Evolutionary conservation across 257 asterid genomes (phyloP).

Genomic region (Oldenlandia corymbosa): DNA sequence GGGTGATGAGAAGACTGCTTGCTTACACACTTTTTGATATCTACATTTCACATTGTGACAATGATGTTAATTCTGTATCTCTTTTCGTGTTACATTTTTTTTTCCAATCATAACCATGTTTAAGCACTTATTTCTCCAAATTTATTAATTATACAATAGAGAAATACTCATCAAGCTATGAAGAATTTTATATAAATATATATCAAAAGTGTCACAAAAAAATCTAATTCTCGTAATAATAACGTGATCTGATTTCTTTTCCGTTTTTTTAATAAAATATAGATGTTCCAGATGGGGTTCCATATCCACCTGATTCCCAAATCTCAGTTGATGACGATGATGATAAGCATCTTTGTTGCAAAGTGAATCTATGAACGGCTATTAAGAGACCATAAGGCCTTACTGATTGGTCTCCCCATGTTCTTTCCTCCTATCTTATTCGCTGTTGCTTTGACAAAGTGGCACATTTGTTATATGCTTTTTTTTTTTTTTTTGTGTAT

Average conservation of each 20-base stretch:
- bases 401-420: slow-evolving; percentile 34
- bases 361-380: slow-evolving; percentile 9
- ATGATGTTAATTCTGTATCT: no score
- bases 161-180: no score
- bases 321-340: slow-evolving; percentile 6
- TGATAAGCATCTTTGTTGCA: slow-evolving; percentile 19
- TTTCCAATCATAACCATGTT: no score
- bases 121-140: no score
- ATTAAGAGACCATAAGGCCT: slow-evolving; percentile 2
- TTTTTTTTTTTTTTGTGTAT: neutral
- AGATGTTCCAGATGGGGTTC: neutral
- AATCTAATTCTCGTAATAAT: no score
- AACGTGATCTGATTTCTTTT: no score
- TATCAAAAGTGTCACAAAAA: no score
- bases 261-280: neutral
- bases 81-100: no score
- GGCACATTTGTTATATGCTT: no score
- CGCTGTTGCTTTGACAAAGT: slow-evolving; percentile 25
- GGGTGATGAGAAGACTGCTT: slow-evolving; percentile 15
- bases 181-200: no score
- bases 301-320: neutral
- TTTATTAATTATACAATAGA: no score
- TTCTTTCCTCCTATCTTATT: slow-evolving; percentile 12
- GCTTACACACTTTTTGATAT: neutral
- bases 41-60: neutral